phyloP scores from a whole-genome alignment of 2,329 filamentous ascomycete species.

The Talaromyces marneffei region DNA sequence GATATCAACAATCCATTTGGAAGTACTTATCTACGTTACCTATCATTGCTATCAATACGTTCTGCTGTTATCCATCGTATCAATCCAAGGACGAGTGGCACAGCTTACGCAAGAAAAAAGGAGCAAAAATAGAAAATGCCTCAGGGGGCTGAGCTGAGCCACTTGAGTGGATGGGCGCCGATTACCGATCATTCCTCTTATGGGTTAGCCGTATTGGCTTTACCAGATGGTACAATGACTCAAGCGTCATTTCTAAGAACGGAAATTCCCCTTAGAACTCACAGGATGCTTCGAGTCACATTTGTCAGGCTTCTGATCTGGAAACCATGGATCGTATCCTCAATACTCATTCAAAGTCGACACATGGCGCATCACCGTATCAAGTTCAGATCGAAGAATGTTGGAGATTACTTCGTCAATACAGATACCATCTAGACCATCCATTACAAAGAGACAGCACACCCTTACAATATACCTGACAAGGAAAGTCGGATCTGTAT shows the following conservation, averaged over 20 bases:
- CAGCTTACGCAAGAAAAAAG: neutral
- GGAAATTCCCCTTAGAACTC: neutral
- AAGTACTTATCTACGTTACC: neutral
- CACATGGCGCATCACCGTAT: neutral
- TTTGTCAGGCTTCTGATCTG: neutral
- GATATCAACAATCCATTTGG: neutral
- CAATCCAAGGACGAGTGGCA: neutral
- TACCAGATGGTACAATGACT: neutral
- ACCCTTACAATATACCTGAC: neutral
- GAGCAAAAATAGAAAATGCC: constrained; percentile 5
- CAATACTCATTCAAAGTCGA: neutral
- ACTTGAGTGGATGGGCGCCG: neutral
- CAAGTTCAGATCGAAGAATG: neutral
- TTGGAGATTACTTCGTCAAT: neutral
- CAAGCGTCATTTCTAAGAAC: neutral
- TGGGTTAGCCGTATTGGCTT: neutral
- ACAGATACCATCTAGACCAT: neutral
- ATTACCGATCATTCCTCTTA: neutral
- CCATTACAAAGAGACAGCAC: neutral
- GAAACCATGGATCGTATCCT: neutral
- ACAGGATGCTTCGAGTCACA: neutral
- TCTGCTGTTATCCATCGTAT: neutral
- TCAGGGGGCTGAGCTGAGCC: constrained; percentile 11
- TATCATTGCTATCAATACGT: neutral
- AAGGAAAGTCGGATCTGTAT: neutral